Conservation (phyloP, 1,139 yeast genomes). For the Candida sanyaensis region DNA sequence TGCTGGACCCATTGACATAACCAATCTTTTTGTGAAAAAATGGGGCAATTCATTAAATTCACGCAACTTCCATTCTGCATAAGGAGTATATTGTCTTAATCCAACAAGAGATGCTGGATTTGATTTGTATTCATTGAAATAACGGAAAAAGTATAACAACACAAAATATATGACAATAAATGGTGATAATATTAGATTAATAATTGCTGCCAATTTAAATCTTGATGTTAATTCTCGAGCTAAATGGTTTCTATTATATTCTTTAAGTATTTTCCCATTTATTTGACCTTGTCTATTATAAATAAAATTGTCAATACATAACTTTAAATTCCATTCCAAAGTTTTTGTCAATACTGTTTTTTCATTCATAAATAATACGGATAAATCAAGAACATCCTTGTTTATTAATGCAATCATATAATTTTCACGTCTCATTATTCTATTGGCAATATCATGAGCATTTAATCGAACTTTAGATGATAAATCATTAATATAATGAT, state of each 20-base stretch:
- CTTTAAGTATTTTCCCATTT: constrained; percentile 71
- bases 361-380: constrained; percentile 30
- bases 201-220: constrained; percentile 82
- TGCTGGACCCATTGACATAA: constrained; percentile 77
- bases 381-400: constrained; percentile 69
- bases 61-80: constrained; percentile 92
- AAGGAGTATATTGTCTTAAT: constrained; percentile 83
- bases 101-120: constrained; percentile 86
- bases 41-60: constrained; percentile 94
- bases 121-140: constrained; percentile 88
- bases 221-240: constrained; percentile 74
- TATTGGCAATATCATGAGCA: constrained; percentile 92
- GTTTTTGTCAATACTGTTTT: constrained; percentile 71
- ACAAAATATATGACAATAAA: constrained; percentile 82
- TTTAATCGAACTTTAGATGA: constrained; percentile 75
- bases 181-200: constrained; percentile 83
- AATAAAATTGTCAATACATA: constrained; percentile 84
- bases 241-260: constrained; percentile 65
- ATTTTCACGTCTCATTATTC: constrained; percentile 94
- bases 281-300: constrained; percentile 86
- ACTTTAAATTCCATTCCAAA: constrained; percentile 88
- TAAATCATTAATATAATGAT: constrained; percentile 47
- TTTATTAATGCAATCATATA: constrained; percentile 88
- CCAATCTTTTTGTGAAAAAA: constrained; percentile 76
- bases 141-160: constrained; percentile 80